Evolutionary conservation across 306 rosid species (phyloP).

Genomic region (Pterocarpus macrocarpus): DNA sequence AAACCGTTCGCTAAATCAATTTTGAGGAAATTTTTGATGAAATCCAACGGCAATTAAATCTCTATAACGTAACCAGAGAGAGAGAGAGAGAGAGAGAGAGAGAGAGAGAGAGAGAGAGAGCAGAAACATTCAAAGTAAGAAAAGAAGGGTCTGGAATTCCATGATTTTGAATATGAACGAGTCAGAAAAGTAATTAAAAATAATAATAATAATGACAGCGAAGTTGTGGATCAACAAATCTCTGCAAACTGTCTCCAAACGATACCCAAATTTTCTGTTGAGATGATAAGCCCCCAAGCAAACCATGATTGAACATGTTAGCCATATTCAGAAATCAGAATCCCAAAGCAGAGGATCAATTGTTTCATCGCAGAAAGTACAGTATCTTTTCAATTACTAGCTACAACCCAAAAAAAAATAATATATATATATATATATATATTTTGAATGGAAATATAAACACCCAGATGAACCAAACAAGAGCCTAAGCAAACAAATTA

Average conservation of each 20-base stretch:
- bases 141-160: background rate
- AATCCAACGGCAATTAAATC: background rate
- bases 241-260: constrained; percentile 18
- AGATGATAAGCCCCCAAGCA: background rate
- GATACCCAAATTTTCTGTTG: background rate
- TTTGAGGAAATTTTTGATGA: background rate
- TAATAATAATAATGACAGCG: background rate
- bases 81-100: background rate
- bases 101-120: background rate
- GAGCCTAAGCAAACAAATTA: background rate
- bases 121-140: background rate
- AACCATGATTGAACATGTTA: background rate
- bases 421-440: too few relatives aligned
- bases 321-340: background rate
- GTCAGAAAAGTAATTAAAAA: background rate
- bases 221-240: background rate
- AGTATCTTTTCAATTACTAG: background rate
- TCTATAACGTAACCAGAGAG: background rate
- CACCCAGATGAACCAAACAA: constrained; percentile 25
- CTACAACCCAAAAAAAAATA: too few relatives aligned
- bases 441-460: constrained; percentile 1
- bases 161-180: background rate
- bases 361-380: background rate
- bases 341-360: background rate
- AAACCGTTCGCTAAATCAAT: constrained; percentile 19